Evolutionary conservation across 2,329 filamentous ascomycete genomes (phyloP), one percentile per base, ranked within the genome.

Genomic region (Diaporthe vexans): DNA sequence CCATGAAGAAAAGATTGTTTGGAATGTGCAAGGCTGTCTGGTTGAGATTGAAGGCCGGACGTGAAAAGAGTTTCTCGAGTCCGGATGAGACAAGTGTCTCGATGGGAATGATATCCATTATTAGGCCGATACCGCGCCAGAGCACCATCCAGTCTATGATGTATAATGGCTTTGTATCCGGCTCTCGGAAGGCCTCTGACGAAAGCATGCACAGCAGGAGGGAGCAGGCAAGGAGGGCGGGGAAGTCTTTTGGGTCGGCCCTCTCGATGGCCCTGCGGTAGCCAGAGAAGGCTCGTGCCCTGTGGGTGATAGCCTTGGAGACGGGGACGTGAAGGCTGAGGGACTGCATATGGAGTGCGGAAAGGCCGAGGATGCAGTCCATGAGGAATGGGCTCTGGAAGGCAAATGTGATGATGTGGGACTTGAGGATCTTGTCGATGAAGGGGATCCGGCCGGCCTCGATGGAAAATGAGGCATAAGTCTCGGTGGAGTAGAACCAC

Each of bases 81-180:
- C 88, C 88, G 0, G 86, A 85, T 3, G 84, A 79, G 63, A 81
- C 77, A 3, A 85, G 76, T 1, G 74, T 77, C 11, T 79, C 75
- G 0, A 80, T 79, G 1, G 79, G 77, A 52, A 84, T 82, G 17
- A 87, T 75, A 0, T 86, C 80, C 52, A 89, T 81, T 40, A 90
- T 87, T 21, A 88, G 79, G 40, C 87, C 84, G 35, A 87, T 90
- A 13, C 89, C 89, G 13, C 85, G 83, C 88, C 88, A 91, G 17
- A 91, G 83, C 4, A 85, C 77, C 81, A 90, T 87, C 88, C 89
- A 91, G 78, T 90, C 86, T 58, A 90, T 79, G 40, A 90, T 85
- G 77, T 86, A 89, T 2, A 90, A 82, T 1, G 84, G 83, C 58
- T 82, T 83, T 24, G 80, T 79, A 63, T 86, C 82, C 0, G 82